phyloP scores from a whole-genome alignment of 2,329 filamentous ascomycete genomes.

The Periconia sp. region DNA sequence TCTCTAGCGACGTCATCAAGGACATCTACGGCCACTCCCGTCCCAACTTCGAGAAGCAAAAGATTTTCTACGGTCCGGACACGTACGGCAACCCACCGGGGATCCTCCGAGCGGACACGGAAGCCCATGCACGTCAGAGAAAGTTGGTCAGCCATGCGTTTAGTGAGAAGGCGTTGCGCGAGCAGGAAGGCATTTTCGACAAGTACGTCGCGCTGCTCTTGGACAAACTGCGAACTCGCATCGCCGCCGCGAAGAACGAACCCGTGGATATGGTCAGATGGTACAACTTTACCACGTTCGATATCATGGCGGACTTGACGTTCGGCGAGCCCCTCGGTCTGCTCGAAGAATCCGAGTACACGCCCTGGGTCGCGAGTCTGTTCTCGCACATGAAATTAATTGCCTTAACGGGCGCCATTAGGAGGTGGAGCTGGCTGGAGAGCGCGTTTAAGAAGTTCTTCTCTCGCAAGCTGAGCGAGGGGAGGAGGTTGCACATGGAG shows the following conservation, averaged over 20 bases:
- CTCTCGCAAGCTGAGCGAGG: constrained; percentile 8
- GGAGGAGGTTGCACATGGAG: constrained; percentile 10
- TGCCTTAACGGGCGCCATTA: constrained; percentile 1
- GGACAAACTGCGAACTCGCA: constrained; percentile 32
- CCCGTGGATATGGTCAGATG: constrained; percentile 24
- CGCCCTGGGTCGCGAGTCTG: constrained; percentile 30
- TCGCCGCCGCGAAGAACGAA: constrained; percentile 3
- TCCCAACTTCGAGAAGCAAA: constrained; percentile 34
- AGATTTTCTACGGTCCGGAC: constrained; percentile 34
- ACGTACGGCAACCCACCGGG: constrained; percentile 26
- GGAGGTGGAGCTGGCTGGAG: constrained; percentile 13
- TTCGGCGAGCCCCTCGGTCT: constrained; percentile 31
- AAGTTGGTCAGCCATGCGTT: constrained; percentile 42
- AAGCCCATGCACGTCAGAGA: constrained; percentile 37
- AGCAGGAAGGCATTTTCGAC: constrained; percentile 40
- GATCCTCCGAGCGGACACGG: constrained; percentile 33
- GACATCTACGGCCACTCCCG: constrained; percentile 44
- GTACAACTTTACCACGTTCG: constrained; percentile 26
- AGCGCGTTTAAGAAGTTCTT: constrained; percentile 7
- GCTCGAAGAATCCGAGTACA: constrained; percentile 18
- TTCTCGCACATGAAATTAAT: constrained; percentile 17
- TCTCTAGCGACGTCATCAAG: constrained; percentile 37
- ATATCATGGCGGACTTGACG: constrained; percentile 31
- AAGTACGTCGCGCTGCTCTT: constrained; percentile 42
- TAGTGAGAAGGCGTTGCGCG: constrained; percentile 38